phyloP scores from a whole-genome alignment of 2,329 filamentous ascomycete species.

The Diplodia corticola region DNA sequence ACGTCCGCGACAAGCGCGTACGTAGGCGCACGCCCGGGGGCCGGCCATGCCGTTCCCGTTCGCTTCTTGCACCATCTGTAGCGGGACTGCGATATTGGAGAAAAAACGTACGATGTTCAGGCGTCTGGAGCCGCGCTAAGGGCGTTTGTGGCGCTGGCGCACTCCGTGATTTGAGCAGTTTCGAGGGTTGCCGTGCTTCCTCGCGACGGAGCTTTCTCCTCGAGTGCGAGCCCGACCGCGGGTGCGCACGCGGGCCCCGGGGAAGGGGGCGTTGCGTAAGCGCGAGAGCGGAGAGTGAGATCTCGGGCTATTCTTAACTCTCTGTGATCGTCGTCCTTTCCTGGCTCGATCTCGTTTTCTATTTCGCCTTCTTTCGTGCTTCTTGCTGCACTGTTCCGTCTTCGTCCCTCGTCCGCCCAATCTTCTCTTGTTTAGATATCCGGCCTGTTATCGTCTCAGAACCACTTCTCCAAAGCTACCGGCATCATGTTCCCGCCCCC shows the following conservation, averaged over 20 bases:
- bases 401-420: background rate
- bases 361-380: background rate
- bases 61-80: background rate
- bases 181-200: background rate
- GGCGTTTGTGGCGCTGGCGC: conserved; percentile 1
- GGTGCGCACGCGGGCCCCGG: background rate
- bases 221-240: background rate
- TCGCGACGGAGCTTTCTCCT: background rate
- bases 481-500: conserved; percentile 7
- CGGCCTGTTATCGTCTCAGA: background rate
- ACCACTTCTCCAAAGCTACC: background rate
- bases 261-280: background rate
- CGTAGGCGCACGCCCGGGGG: too few relatives aligned
- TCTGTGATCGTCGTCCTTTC: background rate
- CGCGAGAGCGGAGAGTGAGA: background rate
- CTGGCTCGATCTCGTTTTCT: background rate
- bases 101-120: conserved; percentile 16
- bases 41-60: background rate
- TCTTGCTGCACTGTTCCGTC: background rate
- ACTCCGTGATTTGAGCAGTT: background rate
- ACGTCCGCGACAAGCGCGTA: background rate
- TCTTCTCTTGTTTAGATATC: background rate
- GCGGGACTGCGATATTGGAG: background rate
- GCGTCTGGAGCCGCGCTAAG: background rate
- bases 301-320: background rate